Base-by-base conservation (phyloP, 2,329 filamentous ascomycete species). In the Colletotrichum sansevieriae region DNA sequence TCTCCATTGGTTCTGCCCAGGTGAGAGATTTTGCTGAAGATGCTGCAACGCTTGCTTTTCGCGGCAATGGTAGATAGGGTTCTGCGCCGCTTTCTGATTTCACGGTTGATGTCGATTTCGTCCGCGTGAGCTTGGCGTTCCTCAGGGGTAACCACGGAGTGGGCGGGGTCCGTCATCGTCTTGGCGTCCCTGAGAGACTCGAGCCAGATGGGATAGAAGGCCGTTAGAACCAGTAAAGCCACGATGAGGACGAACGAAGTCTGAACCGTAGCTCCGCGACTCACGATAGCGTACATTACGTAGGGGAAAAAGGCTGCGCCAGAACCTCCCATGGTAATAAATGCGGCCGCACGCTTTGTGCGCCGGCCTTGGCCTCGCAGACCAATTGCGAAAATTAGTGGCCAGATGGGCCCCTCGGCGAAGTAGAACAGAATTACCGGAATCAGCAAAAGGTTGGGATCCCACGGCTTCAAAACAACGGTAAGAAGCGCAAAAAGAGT, bases 351-450 rank as follows among this genome's bases (percentile, higher is more conserved):
- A 55, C 91, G 87, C 80, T 97, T 97, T 4, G 92, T 94, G 72
- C 93, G 87, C n/a, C 88, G 86, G 0, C 94, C 94, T 57, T 97
- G 87, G 1, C 94, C 93, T 3, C 93, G 88, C 68, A 97, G 90
- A 3, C 91, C 92, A 12, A 96, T 85, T 3, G 92, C 90, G 72
- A 94, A 94, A 68, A 96, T 90, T 2, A 95, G 89, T 0, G 94
- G 94, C 84, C 93, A 97, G 73, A 93, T 88, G 59, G 94, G 93
- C 0, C 91, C 92, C 77, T 95, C 93, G 75, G 92, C 93, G 78
- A 97, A 93, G 72, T 93, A 90, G 71, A 92, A 91, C 33, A 95
- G 74, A 44, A 90, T 83, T 2, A 92, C 81, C 71, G 93, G 90
- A n/a, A 88, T 83, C 25, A 83, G 80, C 25, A 89, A 76, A 0